phyloP scores from a whole-genome alignment of 108 stramenopile species.

The Pseudonitzschia pungens region DNA sequence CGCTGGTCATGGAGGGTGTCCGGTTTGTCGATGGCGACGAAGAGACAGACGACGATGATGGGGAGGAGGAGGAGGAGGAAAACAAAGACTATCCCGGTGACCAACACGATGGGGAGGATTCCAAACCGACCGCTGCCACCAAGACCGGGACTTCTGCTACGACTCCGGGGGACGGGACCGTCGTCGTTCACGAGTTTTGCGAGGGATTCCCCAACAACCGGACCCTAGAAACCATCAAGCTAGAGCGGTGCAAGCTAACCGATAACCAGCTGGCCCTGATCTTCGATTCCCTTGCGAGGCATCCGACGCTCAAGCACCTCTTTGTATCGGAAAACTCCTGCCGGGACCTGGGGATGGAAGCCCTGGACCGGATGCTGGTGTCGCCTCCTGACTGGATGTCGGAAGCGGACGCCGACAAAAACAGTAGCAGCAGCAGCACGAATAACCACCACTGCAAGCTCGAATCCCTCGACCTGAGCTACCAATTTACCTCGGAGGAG shows the following conservation, averaged over 20 bases:
- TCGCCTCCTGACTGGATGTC: not conserved
- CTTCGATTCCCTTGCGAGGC: slow-evolving; percentile 6
- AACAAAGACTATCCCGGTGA: not conserved
- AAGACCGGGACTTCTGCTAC: not conserved
- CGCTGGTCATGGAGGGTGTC: slow-evolving; percentile 1
- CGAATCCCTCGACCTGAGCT: slow-evolving; percentile 8
- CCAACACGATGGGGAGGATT: not conserved
- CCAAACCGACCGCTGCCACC: not conserved
- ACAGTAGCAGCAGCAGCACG: not conserved
- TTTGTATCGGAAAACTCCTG: slow-evolving; percentile 10
- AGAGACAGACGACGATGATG: not conserved
- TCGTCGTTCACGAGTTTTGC: not conserved
- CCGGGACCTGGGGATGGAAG: slow-evolving; percentile 1
- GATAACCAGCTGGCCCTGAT: not conserved
- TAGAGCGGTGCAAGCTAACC: slow-evolving; percentile 11
- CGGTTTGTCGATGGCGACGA: slow-evolving; percentile 5
- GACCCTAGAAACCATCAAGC: slow-evolving; percentile 2
- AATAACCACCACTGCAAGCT: slow-evolving; percentile 4
- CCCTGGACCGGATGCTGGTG: slow-evolving; percentile 6
- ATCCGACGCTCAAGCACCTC: slow-evolving; percentile 1
- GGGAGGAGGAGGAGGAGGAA: not conserved
- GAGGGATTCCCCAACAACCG: slow-evolving; percentile 16
- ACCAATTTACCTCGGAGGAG: slow-evolving; percentile 12
- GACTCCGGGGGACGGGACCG: not conserved
- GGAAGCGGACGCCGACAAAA: not conserved